Evolutionary conservation across 148 eudicot genomes (phyloP), one percentile per base, ranked within the genome.

Genomic region (Pharnaceum exiguum): DNA sequence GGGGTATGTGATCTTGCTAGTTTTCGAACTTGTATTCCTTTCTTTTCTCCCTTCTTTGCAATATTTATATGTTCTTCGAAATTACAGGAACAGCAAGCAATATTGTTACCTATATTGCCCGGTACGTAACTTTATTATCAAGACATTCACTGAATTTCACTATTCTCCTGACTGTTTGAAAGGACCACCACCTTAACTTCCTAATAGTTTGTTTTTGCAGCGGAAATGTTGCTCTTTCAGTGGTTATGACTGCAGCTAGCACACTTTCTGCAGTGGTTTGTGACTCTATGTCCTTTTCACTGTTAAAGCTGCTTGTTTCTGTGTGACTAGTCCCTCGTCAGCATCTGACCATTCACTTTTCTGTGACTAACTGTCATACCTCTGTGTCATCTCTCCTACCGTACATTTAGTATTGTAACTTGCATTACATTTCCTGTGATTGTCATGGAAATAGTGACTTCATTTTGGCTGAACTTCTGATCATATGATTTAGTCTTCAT

Each of bases 201-300:
- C 51, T 63, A 38, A 56, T 25, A 27, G 32, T 15, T 40, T 60
- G 7, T 65, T 44, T 67, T 63, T 62, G 66, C 85, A 85, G 96
- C 22, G 96, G 89, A 66, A 88, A 85, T 76, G 93, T 88, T 52
- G 93, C 96, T 46, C 86, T 85, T 43, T 88, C 96, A 12, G 96
- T 88, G 30, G 46, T 88, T 71, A 85, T 88, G 96, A 88, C 96
- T 16, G 93, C 96, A 38, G 83, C 84, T 66, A 88, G 96, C 74
- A 85, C 93, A 48, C 65, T 88, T 47, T 62, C 89, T 54, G 89
- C 96, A 9, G 89, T 82, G 93, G 96, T 87, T 55, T 50, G 96
- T 84, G 61, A 42, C 55, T 53, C 66, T 17, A 25, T 62, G 19
- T 12, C 62, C 26, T 5, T 17, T 60, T 30, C 29, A 16, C 33